A percentile compares a stretch with the other conserved stretches of the same genome.
These are phyloP conservation scores for Ogataea paradorogensis DNA, from an alignment of 805 yeast genomes.

Conservation along the genomic window DNA sequence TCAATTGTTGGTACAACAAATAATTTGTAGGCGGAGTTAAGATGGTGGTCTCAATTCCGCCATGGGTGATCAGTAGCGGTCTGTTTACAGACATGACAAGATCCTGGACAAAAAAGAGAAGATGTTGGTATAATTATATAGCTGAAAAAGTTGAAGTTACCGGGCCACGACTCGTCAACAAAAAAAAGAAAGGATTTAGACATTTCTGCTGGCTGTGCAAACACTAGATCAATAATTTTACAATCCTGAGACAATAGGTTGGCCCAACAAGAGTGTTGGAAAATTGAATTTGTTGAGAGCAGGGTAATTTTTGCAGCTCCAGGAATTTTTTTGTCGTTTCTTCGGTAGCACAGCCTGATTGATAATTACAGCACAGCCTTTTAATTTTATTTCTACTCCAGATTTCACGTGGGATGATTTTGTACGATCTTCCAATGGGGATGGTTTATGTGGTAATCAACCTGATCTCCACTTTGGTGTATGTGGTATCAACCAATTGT, in stretches of 20 bases:
- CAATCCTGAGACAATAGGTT: slow-evolving; percentile 8
- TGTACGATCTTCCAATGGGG: slow-evolving; percentile 15
- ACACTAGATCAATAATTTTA: slow-evolving; percentile 1
- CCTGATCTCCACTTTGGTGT: slow-evolving; percentile 15
- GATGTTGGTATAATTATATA: slow-evolving; percentile 1
- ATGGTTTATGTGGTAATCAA: slow-evolving; percentile 18
- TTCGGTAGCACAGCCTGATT: background rate
- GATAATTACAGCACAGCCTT: background rate
- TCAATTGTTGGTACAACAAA: slow-evolving; percentile 79
- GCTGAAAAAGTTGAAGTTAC: slow-evolving; percentile 5
- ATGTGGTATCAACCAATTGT: slow-evolving; percentile 18
- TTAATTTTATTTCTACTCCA: too few species aligned
- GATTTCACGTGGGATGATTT: background rate
- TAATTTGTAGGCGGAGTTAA: slow-evolving; percentile 81
- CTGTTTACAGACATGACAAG: slow-evolving; percentile 40
- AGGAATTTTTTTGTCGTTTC: too few species aligned
- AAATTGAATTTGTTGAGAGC: slow-evolving; percentile 12
- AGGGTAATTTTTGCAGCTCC: too few species aligned
- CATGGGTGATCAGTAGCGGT: slow-evolving; percentile 82
- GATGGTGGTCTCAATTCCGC: slow-evolving; percentile 82
- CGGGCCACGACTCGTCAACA: slow-evolving; percentile 13
- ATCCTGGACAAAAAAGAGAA: slow-evolving; percentile 1
- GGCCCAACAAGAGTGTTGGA: slow-evolving; percentile 13
- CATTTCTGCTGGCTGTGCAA: slow-evolving; percentile 7
- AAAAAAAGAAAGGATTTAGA: slow-evolving; percentile 9